Evolutionary conservation across 352 stramenopile genomes (phyloP), one percentile per base, ranked within the genome.

Genomic region (Pythium rishiriense): DNA sequence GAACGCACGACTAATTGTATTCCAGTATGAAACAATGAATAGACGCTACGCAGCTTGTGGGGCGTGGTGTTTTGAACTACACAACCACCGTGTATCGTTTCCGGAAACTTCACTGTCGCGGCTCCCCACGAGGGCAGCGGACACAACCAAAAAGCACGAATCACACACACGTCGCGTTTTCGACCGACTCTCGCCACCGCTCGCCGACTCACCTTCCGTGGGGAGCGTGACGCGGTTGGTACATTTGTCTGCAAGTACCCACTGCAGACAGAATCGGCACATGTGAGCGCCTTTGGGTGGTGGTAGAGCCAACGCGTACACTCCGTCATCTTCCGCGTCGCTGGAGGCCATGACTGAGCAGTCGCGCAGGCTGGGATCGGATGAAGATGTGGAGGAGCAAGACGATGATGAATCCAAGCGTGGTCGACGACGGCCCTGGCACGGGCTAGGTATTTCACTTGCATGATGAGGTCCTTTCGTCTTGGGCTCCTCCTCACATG

Each of bases 381-480:
- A 25, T 11, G 54, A 43, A 17, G 59, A 66, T 2, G 19, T 58
- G 15, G 59, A 59, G 9, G 47, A 65, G 26, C 22, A 58, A 0
- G 49, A 54, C 50, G 59, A 54, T 0, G 37, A 48, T 22, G 49
- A 60, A 29, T 59, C 41, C 8, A 52, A 21, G 22, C 59, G 48
- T n/a, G 49, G 59, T 6, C 59, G 59, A 10, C 59, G 50, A 2
- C 39, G 49, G 33, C 14, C 29, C 14, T 5, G 10, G 6, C 12
- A 47, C 0, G 49, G 17, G 3, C 3, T 11, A 17, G 46, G 26
- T 1, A 11, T 33, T 6, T 46, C 31, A 15, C 4, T 26, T 10
- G 48, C 10, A 25, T 35, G 14, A 12, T 37, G 9, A 28, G 26
- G 5, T 25, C 56, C 46, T 11, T 47, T 47, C n/a, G 41, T n/a